Base-by-base conservation (phyloP, 495 filamentous ascomycete genomes). In the Polyplosphaeria fusca region DNA sequence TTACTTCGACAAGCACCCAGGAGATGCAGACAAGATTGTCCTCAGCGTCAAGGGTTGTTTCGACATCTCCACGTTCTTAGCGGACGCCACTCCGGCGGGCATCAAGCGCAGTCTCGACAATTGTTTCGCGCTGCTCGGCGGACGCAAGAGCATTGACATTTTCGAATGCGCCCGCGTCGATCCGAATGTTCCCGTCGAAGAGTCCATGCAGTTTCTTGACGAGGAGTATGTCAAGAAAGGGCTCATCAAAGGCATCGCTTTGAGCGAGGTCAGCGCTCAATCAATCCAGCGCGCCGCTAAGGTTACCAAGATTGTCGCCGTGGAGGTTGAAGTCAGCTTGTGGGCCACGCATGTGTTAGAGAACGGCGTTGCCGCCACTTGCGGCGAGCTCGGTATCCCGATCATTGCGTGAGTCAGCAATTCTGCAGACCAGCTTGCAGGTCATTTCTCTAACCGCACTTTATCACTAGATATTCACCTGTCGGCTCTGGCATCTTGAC, bases 241-340 rank as follows among this genome's bases (percentile, higher is more conserved):
- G 32, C 86, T 88, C 71, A 76, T 95, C 19, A 80, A 80, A 12
- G 88, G 86, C 20, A 85, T 95, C 69, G 76, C 79, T 3, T 67
- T 94, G 39, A 85, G 80, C 42, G 89, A 93, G 66, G 82, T 85
- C 23, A 74, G 76, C 43, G 87, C 85, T 4, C 76, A 81, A 30
- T 91, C 88, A 2, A 88, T 95, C 64, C 76, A 85, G 30, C 74
- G 82, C 55, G 90, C 89, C 51, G 78, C 75, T 32, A 84, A 85
- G 57, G 67, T 86, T 24, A 76, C 80, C 40, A 86, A 86, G 43
- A 84, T 95, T 60, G 77, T 75, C 2, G 79, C 78, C 5, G 86
- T 90, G 20, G 89, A 95, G 69, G 81, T 87, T 23, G 89, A 95
- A 70, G 70, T 93, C 55, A 86, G 82, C 5, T 64, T 95, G 40